These are phyloP conservation scores for Colletotrichum spaethianum DNA, from an alignment of 2,329 filamentous ascomycete genomes.

Conservation along the genomic window DNA sequence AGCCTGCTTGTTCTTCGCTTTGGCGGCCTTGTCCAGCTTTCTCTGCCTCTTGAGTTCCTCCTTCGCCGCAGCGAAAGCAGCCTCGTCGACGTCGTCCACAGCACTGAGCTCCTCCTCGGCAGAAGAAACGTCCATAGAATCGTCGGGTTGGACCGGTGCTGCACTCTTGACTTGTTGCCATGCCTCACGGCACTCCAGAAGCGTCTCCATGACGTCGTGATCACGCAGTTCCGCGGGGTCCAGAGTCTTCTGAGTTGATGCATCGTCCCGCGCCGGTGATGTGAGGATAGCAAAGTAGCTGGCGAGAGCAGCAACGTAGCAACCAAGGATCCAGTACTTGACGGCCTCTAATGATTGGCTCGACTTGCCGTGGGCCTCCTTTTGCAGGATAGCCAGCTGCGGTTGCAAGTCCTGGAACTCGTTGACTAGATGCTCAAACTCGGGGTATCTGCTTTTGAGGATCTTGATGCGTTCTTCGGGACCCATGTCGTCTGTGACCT, in stretches of 20 bases:
- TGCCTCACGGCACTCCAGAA: constrained; percentile 83
- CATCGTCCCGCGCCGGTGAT: constrained; percentile 77
- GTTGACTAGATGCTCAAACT: constrained; percentile 88
- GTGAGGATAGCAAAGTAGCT: constrained; percentile 98
- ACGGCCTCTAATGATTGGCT: constrained; percentile 72
- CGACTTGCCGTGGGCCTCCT: constrained; percentile 67
- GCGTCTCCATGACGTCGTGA: constrained; percentile 89
- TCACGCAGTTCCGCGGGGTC: constrained; percentile 86
- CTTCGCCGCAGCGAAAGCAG: constrained; percentile 45
- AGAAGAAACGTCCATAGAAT: constrained; percentile 51
- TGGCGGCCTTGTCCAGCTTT: constrained; percentile 56
- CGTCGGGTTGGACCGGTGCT: constrained; percentile 59
- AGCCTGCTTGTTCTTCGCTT: constrained; percentile 62
- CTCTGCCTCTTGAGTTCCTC: constrained; percentile 55
- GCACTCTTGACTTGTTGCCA: constrained; percentile 84
- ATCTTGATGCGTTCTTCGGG: constrained; percentile 82
- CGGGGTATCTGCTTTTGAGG: constrained; percentile 86
- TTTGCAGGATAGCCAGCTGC: constrained; percentile 70
- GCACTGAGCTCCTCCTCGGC: constrained; percentile 50
- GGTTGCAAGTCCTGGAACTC: constrained; percentile 84
- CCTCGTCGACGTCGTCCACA: constrained; percentile 46
- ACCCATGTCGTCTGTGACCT: constrained; percentile 85
- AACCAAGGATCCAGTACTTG: constrained; percentile 85
- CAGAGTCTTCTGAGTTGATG: constrained; percentile 70
- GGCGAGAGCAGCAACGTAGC: constrained; percentile 87